These are phyloP conservation scores for Chalciporus sp. DNA, from an alignment of 1,284 basidiomycete species.

Conservation along the genomic window DNA sequence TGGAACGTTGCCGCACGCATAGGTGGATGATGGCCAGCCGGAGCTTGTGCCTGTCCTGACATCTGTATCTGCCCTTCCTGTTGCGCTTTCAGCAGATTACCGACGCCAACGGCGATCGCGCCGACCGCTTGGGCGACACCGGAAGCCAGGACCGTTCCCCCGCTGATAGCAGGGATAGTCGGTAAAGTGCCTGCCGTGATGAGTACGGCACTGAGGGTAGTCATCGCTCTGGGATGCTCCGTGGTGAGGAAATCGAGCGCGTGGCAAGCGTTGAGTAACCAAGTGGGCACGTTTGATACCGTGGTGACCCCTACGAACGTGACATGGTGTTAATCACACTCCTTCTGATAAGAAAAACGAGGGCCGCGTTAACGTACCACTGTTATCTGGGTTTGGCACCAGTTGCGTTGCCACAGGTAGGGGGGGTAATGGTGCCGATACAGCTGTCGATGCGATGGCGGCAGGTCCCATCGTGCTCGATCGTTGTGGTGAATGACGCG, in stretches of 20 bases:
- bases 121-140: slow-evolving; percentile 74
- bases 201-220: slow-evolving; percentile 69
- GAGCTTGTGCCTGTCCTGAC: slow-evolving; percentile 27
- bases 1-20: slow-evolving; percentile 35
- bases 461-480: slow-evolving; percentile 32
- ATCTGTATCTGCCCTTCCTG: slow-evolving; percentile 40
- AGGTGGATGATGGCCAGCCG: slow-evolving; percentile 28
- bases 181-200: slow-evolving; percentile 76
- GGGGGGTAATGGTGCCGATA: slow-evolving; percentile 16
- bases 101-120: slow-evolving; percentile 72
- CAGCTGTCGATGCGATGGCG: slow-evolving; percentile 16
- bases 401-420: slow-evolving; percentile 18
- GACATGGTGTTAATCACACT: slow-evolving; percentile 3
- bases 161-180: slow-evolving; percentile 64
- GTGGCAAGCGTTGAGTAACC: slow-evolving; percentile 73
- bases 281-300: slow-evolving; percentile 63
- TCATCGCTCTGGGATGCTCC: slow-evolving; percentile 77
- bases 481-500: slow-evolving; percentile 31
- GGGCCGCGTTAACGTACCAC: slow-evolving; percentile 14
- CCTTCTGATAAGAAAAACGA: neutral
- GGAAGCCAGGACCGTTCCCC: slow-evolving; percentile 69
- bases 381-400: slow-evolving; percentile 12
- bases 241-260: slow-evolving; percentile 71
- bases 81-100: slow-evolving; percentile 50
- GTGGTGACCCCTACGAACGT: slow-evolving; percentile 45